Conservation (phyloP, 2,329 filamentous ascomycete genomes). For the Sporothrix mexicana region DNA sequence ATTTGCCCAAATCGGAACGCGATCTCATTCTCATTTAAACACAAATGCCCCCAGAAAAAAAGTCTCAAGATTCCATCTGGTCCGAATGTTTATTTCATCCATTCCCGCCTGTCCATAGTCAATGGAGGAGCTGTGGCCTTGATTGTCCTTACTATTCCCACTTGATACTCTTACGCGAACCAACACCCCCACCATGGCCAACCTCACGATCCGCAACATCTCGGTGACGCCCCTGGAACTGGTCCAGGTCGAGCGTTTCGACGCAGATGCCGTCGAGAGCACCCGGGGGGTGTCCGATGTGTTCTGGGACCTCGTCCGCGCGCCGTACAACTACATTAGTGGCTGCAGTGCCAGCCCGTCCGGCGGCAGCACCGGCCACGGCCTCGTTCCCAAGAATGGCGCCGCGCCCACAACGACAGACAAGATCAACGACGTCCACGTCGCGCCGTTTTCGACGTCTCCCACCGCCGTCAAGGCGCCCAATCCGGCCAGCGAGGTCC, state of each 20-base stretch:
- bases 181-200: constrained; percentile 49
- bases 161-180: too few species aligned
- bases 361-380: constrained; percentile 32
- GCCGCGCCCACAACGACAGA: constrained; percentile 50
- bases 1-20: constrained; percentile 2
- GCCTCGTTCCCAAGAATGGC: constrained; percentile 35
- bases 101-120: too few species aligned
- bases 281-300: constrained; percentile 53
- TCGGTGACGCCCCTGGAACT: constrained; percentile 76
- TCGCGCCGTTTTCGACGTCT: constrained; percentile 72
- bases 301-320: constrained; percentile 41
- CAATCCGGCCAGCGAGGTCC: constrained; percentile 65
- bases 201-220: constrained; percentile 80
- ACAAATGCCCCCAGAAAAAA: neutral
- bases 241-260: constrained; percentile 74
- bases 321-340: constrained; percentile 12
- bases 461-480: constrained; percentile 66
- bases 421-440: constrained; percentile 62
- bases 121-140: neutral
- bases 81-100: neutral
- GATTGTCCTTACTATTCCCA: neutral
- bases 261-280: constrained; percentile 53
- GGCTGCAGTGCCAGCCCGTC: constrained; percentile 40
- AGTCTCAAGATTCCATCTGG: neutral
- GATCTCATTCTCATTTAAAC: constrained; percentile 11